A percentile compares a stretch with the other conserved stretches of the same genome.
phyloP scores from a whole-genome alignment of 2,329 filamentous ascomycete genomes.

The Hymenoscyphus albidus region DNA sequence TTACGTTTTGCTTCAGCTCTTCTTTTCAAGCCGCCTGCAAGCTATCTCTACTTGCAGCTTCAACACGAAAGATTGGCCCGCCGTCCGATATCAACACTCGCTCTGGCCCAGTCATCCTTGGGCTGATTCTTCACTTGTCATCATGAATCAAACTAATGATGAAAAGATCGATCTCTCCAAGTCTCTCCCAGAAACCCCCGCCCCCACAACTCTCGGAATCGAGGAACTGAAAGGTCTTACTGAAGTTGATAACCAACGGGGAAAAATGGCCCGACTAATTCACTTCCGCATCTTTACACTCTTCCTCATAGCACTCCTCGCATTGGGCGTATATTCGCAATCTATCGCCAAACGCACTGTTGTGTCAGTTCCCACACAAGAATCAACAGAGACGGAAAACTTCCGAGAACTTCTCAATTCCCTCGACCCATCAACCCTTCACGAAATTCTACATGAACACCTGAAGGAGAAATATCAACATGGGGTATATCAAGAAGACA shows the following conservation, averaged over 20 bases:
- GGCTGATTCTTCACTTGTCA: background rate
- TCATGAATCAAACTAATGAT: constrained; percentile 23
- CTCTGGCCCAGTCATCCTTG: background rate
- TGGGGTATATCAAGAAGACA: constrained; percentile 64
- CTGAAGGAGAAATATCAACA: constrained; percentile 62
- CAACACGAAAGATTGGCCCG: background rate
- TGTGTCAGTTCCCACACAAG: constrained; percentile 21
- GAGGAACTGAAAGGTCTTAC: constrained; percentile 8
- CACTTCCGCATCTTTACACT: constrained; percentile 37
- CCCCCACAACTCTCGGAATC: constrained; percentile 9
- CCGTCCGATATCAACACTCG: background rate
- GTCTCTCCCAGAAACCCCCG: constrained; percentile 10
- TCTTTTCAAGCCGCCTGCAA: background rate
- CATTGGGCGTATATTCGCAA: constrained; percentile 37
- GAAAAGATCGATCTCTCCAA: constrained; percentile 19
- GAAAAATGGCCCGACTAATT: constrained; percentile 39
- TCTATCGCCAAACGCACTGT: constrained; percentile 13
- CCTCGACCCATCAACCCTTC: constrained; percentile 57
- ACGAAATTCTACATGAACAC: constrained; percentile 62
- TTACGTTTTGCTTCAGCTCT: constrained; percentile 5
- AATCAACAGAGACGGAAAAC: constrained; percentile 11
- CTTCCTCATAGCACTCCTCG: constrained; percentile 33
- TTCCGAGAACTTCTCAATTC: constrained; percentile 55
- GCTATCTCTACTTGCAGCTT: constrained; percentile 3
- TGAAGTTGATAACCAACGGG: constrained; percentile 10